phyloP scores from a whole-genome alignment of 768 basidiomycete genomes.

The Rhizopogon roseolus region DNA sequence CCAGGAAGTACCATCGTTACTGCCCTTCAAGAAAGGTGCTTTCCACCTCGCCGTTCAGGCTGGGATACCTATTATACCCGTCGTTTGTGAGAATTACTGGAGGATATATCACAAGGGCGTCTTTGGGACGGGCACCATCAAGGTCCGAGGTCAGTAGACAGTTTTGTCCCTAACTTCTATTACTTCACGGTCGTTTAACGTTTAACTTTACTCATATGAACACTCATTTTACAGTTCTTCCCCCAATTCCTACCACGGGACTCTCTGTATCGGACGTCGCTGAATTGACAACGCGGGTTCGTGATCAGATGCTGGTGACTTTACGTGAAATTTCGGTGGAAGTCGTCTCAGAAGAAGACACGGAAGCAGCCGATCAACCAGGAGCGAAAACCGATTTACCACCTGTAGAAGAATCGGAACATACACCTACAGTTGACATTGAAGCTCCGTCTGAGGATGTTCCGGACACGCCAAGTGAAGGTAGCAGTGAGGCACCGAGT shows the following conservation, averaged over 20 bases:
- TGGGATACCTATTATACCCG: slow-evolving; percentile 84
- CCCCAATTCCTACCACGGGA: slow-evolving; percentile 75
- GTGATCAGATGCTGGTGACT: slow-evolving; percentile 72
- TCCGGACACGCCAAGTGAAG: slow-evolving; percentile 17
- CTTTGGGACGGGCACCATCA: slow-evolving; percentile 73
- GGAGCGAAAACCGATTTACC: slow-evolving; percentile 20
- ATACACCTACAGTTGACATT: slow-evolving; percentile 7
- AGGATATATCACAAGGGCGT: slow-evolving; percentile 72
- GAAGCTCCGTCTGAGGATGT: slow-evolving; percentile 28
- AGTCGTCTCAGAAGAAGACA: slow-evolving; percentile 26
- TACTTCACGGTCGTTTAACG: slow-evolving; percentile 3
- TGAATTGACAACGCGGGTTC: slow-evolving; percentile 60
- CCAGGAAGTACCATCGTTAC: slow-evolving; percentile 57
- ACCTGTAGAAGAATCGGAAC: slow-evolving; percentile 5
- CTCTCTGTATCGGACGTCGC: slow-evolving; percentile 67
- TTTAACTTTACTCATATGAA: slow-evolving; percentile 6
- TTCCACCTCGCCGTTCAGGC: slow-evolving; percentile 95
- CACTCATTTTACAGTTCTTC: slow-evolving; percentile 60
- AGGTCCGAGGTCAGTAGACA: slow-evolving; percentile 57
- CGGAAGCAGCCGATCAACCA: slow-evolving; percentile 8
- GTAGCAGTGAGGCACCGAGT: slow-evolving; percentile 20
- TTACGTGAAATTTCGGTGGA: slow-evolving; percentile 73
- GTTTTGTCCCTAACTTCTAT: not conserved
- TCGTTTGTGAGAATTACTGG: slow-evolving; percentile 95
- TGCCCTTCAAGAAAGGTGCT: slow-evolving; percentile 96